Base-by-base conservation (phyloP, 2,329 filamentous ascomycete species). In the Phyllosticta citribraziliensis region DNA sequence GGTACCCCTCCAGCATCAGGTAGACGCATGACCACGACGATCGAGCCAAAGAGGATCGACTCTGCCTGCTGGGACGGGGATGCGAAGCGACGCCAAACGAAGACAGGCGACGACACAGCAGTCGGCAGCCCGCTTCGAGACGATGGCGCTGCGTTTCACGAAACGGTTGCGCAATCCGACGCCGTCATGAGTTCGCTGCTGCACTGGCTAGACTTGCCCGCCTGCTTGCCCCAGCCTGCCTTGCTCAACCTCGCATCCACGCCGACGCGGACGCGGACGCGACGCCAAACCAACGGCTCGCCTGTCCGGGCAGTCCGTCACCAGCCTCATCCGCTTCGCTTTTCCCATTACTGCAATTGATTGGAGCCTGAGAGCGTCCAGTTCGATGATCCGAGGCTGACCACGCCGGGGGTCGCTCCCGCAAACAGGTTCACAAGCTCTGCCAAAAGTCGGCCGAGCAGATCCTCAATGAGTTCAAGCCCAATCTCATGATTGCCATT, bases 401-500 rank as follows among this genome's bases (percentile, higher is more conserved):
- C 40, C 40, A n/a, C 4, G 40, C 14, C 40, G 40, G 33, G 40
- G 27, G 5, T 0, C 27, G 12, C 4, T n/a, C 40, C 40, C 40
- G 40, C 40, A n/a, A 19, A n/a, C 70, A 97, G 92, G 88, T 99
- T 72, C 94, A 99, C 85, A 96, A 96, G 78, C 85, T 97, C 73
- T 99, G 94, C 82, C 89, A 97, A 78, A 82, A 88, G 72, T 86
- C 91, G 19, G 94, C 92, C 50, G 82, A 85, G 65, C 80, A 81
- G 69, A 95, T 97, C 74, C 86, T 99, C 69, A 80, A 86, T 73
- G 85, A 89, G 17, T 91, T 96, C 82, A 83, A 91, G 73, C 94
- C 94, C 50, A 90, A 96, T 75, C 88, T 99, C 68, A 96, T 99
- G 83, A 96, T 99, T 75, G 94, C 94, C 73, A 97, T 97, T 74